Evolutionary conservation across 2,329 filamentous ascomycete genomes (phyloP).

Genomic region (Claviceps purpurea): DNA sequence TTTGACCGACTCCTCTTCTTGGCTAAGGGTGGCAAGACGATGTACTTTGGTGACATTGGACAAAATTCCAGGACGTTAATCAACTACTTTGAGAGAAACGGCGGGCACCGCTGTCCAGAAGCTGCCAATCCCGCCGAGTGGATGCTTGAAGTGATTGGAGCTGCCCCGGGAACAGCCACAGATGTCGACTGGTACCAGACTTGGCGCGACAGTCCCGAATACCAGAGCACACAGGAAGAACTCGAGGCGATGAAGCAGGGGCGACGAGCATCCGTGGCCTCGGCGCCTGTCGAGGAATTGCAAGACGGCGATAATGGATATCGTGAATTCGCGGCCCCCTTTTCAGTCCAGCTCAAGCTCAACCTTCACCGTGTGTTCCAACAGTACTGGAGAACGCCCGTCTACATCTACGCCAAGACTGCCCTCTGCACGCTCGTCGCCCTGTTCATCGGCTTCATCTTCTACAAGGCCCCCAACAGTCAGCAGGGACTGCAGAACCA

Average conservation of each 20-base stretch:
- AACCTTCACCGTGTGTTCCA: constrained; percentile 68
- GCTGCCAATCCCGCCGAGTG: constrained; percentile 72
- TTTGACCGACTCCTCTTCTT: constrained; percentile 75
- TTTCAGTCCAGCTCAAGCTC: constrained; percentile 50
- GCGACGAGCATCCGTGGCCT: constrained; percentile 19
- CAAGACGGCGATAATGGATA: constrained; percentile 27
- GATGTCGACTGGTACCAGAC: constrained; percentile 53
- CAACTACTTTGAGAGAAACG: constrained; percentile 63
- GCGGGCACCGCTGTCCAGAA: constrained; percentile 48
- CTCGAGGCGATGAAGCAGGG: constrained; percentile 41
- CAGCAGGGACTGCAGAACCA: constrained; percentile 75
- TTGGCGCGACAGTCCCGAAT: constrained; percentile 48
- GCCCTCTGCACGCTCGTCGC: constrained; percentile 50
- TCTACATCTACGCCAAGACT: constrained; percentile 77
- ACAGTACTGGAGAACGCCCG: constrained; percentile 83
- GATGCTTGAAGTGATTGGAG: constrained; percentile 54
- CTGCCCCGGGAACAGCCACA: constrained; percentile 48
- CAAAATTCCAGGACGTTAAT: constrained; percentile 54
- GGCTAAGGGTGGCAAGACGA: constrained; percentile 59
- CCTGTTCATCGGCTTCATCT: constrained; percentile 73
- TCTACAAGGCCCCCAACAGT: constrained; percentile 57
- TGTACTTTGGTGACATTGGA: constrained; percentile 74
- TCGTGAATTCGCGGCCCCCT: constrained; percentile 70
- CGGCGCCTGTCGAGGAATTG: not conserved
- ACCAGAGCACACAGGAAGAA: constrained; percentile 40